Evolutionary conservation across 2,329 filamentous ascomycete genomes (phyloP).

Genomic region (Botryotinia narcissicola): DNA sequence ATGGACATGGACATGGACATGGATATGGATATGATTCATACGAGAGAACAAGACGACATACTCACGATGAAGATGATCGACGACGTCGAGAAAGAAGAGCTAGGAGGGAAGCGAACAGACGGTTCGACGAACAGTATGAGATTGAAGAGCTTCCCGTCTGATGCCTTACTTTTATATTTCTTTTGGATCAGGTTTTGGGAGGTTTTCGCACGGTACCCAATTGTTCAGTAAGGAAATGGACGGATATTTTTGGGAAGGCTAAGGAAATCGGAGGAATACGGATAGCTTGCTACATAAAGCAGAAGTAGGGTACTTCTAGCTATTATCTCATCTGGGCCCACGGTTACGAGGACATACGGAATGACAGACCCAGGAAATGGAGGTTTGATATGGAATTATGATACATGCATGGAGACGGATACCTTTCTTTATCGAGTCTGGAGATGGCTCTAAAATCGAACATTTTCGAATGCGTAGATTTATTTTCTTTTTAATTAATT

Average conservation of each 20-base stretch:
- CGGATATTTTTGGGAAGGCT: not conserved
- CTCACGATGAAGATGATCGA: not conserved
- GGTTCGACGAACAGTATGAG: conserved; percentile 10
- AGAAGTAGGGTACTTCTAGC: not conserved
- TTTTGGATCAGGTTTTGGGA: not conserved
- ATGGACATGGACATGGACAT: not conserved
- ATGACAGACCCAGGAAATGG: not conserved
- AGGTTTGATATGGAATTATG: not conserved
- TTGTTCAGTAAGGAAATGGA: not conserved
- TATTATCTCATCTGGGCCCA: not conserved
- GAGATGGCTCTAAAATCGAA: not conserved
- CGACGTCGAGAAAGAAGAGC: not conserved
- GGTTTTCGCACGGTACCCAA: not conserved
- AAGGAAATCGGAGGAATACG: not conserved
- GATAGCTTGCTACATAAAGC: not conserved
- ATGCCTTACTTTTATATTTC: not conserved
- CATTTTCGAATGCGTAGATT: not conserved
- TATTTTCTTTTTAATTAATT: not conserved
- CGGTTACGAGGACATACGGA: not conserved
- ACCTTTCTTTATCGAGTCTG: not conserved
- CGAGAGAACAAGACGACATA: not conserved
- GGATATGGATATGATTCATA: not conserved
- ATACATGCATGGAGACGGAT: not conserved
- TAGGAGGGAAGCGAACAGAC: not conserved
- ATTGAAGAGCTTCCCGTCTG: conserved; percentile 3